Conservation (phyloP, 345 rosid genomes). For the Populus alba region DNA sequence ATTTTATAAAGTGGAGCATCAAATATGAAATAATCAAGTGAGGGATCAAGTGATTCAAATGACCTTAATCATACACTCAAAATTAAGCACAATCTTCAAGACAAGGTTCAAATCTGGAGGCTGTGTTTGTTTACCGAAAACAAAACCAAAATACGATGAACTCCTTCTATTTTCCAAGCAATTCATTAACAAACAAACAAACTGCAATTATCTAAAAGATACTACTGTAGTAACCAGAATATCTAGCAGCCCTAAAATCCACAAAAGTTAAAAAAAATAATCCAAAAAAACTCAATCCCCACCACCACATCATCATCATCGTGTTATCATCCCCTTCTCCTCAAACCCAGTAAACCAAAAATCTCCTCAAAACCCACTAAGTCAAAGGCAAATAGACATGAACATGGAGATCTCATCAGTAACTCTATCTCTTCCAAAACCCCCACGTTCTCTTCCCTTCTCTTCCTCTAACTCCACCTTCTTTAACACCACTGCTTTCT, state of each 20-base stretch:
- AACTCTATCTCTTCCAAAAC: conserved; percentile 39
- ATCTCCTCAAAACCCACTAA: conserved; percentile 9
- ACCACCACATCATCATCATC: not conserved
- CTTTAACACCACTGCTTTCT: conserved; percentile 23
- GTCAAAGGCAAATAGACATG: not conserved
- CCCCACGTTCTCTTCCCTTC: conserved; percentile 31
- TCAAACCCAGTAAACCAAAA: conserved; percentile 1
- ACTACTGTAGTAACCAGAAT: not conserved
- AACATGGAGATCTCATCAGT: conserved; percentile 64
- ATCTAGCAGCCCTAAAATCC: not conserved
- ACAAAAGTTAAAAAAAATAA: not conserved
- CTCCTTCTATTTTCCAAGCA: too few relatives aligned
- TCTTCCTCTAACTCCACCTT: conserved; percentile 60
- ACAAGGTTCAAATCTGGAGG: too few relatives aligned
- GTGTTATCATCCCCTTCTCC: conserved; percentile 8
- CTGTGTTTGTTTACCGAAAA: too few relatives aligned
- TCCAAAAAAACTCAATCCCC: not conserved
- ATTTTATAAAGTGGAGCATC: too few relatives aligned
- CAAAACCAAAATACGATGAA: too few relatives aligned
- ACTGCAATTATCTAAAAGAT: too few relatives aligned
- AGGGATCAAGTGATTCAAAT: too few relatives aligned
- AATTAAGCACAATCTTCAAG: too few relatives aligned
- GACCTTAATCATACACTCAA: too few relatives aligned
- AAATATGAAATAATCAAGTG: too few relatives aligned
- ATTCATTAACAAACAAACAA: too few relatives aligned